These are phyloP conservation scores for Magnolia officinalis DNA, from an alignment of 164 flowering plant genomes.

Conservation along the genomic window DNA sequence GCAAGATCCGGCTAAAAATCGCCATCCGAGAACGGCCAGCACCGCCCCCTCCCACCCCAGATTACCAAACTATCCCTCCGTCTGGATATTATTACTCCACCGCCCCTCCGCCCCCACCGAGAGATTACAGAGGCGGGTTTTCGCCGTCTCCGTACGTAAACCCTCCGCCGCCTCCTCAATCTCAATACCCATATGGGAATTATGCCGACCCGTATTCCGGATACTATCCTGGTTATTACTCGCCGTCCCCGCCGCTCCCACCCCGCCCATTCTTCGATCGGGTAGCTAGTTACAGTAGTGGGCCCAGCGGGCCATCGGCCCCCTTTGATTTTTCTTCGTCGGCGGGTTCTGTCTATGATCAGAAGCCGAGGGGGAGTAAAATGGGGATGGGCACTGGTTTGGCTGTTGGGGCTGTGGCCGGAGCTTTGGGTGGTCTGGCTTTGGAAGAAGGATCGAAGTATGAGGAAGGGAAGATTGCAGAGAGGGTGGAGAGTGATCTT, in stretches of 20 bases:
- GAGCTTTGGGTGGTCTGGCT: conserved; percentile 55
- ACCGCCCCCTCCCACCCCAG: conserved; percentile 24
- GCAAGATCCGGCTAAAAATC: conserved; percentile 64
- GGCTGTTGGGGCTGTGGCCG: conserved; percentile 71
- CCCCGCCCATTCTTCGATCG: conserved; percentile 45
- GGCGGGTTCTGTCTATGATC: conserved; percentile 23
- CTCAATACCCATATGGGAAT: conserved; percentile 20
- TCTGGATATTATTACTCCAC: conserved; percentile 40
- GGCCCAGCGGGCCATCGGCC: conserved; percentile 53
- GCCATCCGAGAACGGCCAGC: conserved; percentile 46
- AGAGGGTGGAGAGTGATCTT: conserved; percentile 43
- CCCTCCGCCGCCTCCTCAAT: conserved; percentile 24
- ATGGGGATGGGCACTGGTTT: conserved; percentile 59
- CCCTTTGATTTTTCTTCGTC: conserved; percentile 55
- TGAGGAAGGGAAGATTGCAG: conserved; percentile 61
- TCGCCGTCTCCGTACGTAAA: conserved; percentile 14
- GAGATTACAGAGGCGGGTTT: conserved; percentile 30
- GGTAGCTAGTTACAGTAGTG: conserved; percentile 27
- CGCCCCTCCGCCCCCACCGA: conserved; percentile 36
- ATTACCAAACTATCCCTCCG: conserved; percentile 39
- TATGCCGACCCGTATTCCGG: conserved; percentile 36
- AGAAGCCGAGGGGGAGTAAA: conserved; percentile 36
- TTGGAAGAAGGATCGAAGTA: conserved; percentile 71
- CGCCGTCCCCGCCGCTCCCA: conserved; percentile 31
- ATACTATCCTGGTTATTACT: conserved; percentile 39